Evolutionary conservation across 2,329 filamentous ascomycete genomes (phyloP), one percentile per base, ranked within the genome.

Genomic region (Penicillium sp.): DNA sequence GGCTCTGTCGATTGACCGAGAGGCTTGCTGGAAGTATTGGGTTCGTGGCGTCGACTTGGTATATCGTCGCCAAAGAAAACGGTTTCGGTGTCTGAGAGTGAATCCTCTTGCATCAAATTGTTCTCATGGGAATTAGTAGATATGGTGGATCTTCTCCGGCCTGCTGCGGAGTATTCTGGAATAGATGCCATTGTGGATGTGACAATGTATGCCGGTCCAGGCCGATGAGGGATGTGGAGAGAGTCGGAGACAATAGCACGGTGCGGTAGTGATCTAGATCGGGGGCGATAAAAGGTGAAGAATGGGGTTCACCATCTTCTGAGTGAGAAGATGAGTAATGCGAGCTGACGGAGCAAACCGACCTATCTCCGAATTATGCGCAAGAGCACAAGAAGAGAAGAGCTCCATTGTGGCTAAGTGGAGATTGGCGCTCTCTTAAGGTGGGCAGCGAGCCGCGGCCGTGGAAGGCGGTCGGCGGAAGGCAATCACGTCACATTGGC

Each of bases 121-220:
- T 41, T 48, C 33, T 51, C 58, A 19, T 60, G 54, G 35, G 48
- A 52, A 37, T 54, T 49, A 25, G 56, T 41, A 19, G 33, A 7
- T 1, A 60, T 53, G 44, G 58, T 42, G 13, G 62, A 55, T 45
- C 59, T 57, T 41, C 58, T 52, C 55, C 65, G 60, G 49, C 61
- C 57, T 35, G 61, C 49, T 35, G 63, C 49, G 31, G 67, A 61
- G 47, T 61, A 66, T 50, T 59, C 62, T 16, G 66, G 62, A 36
- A 68, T 52, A 25, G 69, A 71, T 9, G 66, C 64, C 69, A 72
- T 72, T 28, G 46, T 58, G 44, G 52, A 41, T 41, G 41, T 13
- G 42, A 38, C 33, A 14, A 39, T 33, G 27, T 45, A 22, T 45
- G 33, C 16, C 31, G 19, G 33, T 27, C 31, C 25, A 19, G 36